These are phyloP conservation scores for Trichoderma asperelloides DNA, from an alignment of 495 filamentous ascomycete species.

Conservation along the genomic window DNA sequence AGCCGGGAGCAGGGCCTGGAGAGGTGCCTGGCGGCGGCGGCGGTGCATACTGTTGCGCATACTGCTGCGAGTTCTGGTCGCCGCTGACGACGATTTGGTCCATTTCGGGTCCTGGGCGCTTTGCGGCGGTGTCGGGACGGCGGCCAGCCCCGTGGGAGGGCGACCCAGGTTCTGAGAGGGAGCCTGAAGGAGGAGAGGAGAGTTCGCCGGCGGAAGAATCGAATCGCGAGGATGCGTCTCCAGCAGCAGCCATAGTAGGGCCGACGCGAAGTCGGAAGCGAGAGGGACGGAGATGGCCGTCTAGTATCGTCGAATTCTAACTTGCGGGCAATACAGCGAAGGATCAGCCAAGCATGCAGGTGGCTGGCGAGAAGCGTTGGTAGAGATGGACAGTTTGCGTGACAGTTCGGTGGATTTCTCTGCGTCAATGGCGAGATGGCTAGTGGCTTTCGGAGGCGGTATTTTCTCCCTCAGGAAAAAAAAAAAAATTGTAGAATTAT, in stretches of 20 bases:
- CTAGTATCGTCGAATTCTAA: neutral
- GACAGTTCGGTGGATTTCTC: too few relatives aligned
- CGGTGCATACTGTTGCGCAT: conserved; percentile 12
- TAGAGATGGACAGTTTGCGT: neutral
- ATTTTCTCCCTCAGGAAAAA: too few relatives aligned
- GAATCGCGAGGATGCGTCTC: conserved; percentile 13
- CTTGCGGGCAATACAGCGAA: neutral
- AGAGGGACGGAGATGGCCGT: neutral
- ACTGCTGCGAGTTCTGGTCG: conserved; percentile 20
- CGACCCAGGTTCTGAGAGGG: conserved; percentile 27
- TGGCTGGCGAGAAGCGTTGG: neutral
- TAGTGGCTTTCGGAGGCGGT: too few relatives aligned
- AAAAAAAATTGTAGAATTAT: neutral
- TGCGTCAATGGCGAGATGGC: too few relatives aligned
- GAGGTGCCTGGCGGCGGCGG: conserved; percentile 9
- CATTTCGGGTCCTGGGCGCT: conserved; percentile 24
- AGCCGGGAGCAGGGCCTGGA: neutral
- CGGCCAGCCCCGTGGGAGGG: conserved; percentile 15
- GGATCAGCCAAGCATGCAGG: neutral
- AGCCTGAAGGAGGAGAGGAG: conserved; percentile 26
- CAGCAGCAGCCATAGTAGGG: conserved; percentile 4
- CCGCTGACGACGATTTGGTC: conserved; percentile 28
- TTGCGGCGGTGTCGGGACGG: conserved; percentile 22
- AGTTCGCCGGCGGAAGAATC: conserved; percentile 28
- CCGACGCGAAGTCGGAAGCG: conserved; percentile 3